A percentile compares a stretch with the other conserved stretches of the same genome.
Conservation (phyloP, 116 monocot genomes). For the Posidonia oceanica region DNA sequence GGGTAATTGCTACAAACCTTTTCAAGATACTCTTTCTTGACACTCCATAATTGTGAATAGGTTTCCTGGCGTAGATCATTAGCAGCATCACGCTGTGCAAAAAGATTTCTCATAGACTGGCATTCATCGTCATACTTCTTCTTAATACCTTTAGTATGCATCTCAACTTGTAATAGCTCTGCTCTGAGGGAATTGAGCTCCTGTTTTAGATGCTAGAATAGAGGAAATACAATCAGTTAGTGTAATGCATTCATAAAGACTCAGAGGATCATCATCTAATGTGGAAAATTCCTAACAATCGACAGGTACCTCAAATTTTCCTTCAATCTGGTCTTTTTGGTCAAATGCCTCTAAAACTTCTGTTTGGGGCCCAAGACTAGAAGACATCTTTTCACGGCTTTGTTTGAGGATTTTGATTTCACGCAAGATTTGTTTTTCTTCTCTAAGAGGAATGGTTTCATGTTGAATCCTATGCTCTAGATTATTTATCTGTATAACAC, state of each 20-base stretch:
- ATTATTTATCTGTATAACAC: constrained; percentile 34
- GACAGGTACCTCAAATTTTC: constrained; percentile 37
- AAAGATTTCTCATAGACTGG: constrained; percentile 18
- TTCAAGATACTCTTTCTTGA: constrained; percentile 17
- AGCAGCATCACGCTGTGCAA: constrained; percentile 23
- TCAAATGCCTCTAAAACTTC: constrained; percentile 50
- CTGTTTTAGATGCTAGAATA: constrained; percentile 47
- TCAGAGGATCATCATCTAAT: no score
- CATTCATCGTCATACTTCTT: constrained; percentile 30
- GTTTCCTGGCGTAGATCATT: constrained; percentile 45
- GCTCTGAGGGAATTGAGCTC: constrained; percentile 43
- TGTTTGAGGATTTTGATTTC: constrained; percentile 63
- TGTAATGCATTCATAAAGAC: neutral
- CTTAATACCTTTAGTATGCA: constrained; percentile 15
- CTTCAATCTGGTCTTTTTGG: constrained; percentile 38
- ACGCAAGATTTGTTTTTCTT: constrained; percentile 55
- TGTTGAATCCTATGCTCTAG: constrained; percentile 56
- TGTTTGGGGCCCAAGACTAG: constrained; percentile 25
- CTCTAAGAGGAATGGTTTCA: constrained; percentile 56
- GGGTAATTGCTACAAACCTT: constrained; percentile 15
- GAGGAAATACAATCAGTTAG: neutral
- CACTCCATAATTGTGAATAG: constrained; percentile 20
- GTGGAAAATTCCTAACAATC: neutral
- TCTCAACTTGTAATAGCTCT: constrained; percentile 19
- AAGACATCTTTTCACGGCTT: constrained; percentile 40